Evolutionary conservation across 495 filamentous ascomycete genomes (phyloP), one percentile per base, ranked within the genome.

Genomic region (Penicillium egyptiacum): DNA sequence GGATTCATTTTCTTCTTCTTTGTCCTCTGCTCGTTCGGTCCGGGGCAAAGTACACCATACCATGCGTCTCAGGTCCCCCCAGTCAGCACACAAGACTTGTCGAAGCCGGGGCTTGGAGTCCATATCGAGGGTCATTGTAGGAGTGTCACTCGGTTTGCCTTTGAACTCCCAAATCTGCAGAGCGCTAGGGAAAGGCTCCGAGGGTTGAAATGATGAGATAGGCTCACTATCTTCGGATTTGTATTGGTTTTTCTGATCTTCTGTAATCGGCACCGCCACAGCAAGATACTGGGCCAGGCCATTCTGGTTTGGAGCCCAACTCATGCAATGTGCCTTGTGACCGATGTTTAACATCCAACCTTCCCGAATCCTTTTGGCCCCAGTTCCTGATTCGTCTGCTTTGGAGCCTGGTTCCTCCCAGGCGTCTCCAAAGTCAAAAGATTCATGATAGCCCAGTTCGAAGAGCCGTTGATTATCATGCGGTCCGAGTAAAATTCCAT

Each of bases 101-200:
- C 67, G 72, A 51, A 83, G 65, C 47, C 58, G 63, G 14, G 82
- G 80, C 28, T 66, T 56, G 42, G 20, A 59, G 16, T 57, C 55
- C 58, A 75, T 69, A 61, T 83, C 74, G 7, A 85, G 63, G 20
- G 62, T 56, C 53, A 69, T 59, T 8, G 67, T 70, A 4, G 62
- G 33, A 12, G 57, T 43, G 2, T 68, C 67, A 17, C 59, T 63
- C 41, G 64, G 50, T 46, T 66, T 69, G 5, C 73, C 66, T 55
- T 69, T 66, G 66, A 88, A 83, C 4, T 77, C 67, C 85, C 85
- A 88, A 0, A 87, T 75, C 50, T 87, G 84, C 40, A 87, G 64
- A 20, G 76, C 74, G 37, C 73, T 73, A 31, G 81, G 80, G 56
- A 74, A 78, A 46, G 75, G 68, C 12, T 68, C 56, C 5, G 74